phyloP scores from a whole-genome alignment of 345 rosid genomes.

The Boechera divaricarpa region DNA sequence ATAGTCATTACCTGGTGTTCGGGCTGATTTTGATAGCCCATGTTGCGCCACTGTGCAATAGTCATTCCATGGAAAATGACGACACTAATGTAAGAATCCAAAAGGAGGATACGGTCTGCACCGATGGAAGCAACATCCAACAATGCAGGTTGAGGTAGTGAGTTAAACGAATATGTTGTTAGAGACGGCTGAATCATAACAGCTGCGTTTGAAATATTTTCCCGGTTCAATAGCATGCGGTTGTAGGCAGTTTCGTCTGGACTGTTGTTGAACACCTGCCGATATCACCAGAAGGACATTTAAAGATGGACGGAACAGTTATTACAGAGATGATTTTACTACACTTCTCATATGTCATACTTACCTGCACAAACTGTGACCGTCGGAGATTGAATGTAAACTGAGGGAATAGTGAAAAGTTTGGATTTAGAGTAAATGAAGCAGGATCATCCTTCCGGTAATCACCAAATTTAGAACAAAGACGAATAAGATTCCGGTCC shows the following conservation, averaged over 20 bases:
- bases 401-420: constrained; percentile 97
- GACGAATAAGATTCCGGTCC: constrained; percentile 91
- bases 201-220: constrained; percentile 45
- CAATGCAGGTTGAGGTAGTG: constrained; percentile 87
- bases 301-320: neutral
- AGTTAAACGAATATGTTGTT: constrained; percentile 84
- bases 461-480: constrained; percentile 96
- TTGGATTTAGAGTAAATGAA: constrained; percentile 87
- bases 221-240: constrained; percentile 46
- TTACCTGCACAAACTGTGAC: constrained; percentile 98
- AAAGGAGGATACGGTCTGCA: constrained; percentile 86
- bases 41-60: constrained; percentile 98
- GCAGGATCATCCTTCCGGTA: constrained; percentile 97
- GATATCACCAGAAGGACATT: constrained; percentile 33
- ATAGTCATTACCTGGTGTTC: constrained; percentile 73
- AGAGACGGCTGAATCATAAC: constrained; percentile 91
- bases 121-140: constrained; percentile 96
- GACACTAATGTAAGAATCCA: constrained; percentile 93
- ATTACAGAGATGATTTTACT: constrained; percentile 6
- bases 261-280: constrained; percentile 50
- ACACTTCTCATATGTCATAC: constrained; percentile 6
- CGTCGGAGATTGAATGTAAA: constrained; percentile 96
- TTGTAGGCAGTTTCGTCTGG: constrained; percentile 49
- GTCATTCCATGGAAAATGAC: constrained; percentile 99
- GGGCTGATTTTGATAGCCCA: constrained; percentile 94